Base-by-base conservation (phyloP, 306 rosid genomes). In the Lablab purpureus region DNA sequence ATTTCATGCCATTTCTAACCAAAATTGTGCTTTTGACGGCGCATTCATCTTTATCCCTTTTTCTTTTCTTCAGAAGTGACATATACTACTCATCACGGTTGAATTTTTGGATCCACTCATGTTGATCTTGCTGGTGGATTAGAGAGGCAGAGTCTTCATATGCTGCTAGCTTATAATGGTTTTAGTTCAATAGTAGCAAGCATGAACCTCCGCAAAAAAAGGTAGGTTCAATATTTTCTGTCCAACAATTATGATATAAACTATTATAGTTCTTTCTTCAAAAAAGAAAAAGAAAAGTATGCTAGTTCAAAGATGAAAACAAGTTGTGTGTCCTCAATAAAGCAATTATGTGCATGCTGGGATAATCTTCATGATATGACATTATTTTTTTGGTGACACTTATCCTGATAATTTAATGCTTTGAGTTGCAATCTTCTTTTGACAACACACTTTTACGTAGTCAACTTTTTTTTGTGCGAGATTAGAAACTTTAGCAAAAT, bases 21-120 rank as follows among this genome's bases (percentile, higher is more conserved):
- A 36, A 6, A 34, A 5, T 37, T 17, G 49, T 36, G 49, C 4
- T 37, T 37, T 65, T 64, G 69, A 34, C 45, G 47, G 46, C 47
- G 7, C 18, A 10, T n/a, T 34, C 9, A 34, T 34, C 27, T 65
- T 37, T 19, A 37, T 37, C 71, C n/a, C 0, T 52, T 23, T 37
- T 1, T n/a, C 19, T 4, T 65, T 36, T 65, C 71, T 19, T 36
- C 12, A 66, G 51, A 66, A 34, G 45, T 66, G 71, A 37, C 50
- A 19, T 9, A 34, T 30, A 64, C 4, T n/a, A 64, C 9, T 34
- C 69, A 19, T 37, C n/a, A 37, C 17, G 0, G 10, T 37, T 65
- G 50, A 66, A 66, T 40, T 66, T 18, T 18, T 18, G 18, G 71
- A 65, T 64, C 49, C 70, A 64, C 70, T 36, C 49, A 30, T 15